phyloP scores from a whole-genome alignment of 2,329 filamentous ascomycete genomes.

The Scedosporium minutisporum region DNA sequence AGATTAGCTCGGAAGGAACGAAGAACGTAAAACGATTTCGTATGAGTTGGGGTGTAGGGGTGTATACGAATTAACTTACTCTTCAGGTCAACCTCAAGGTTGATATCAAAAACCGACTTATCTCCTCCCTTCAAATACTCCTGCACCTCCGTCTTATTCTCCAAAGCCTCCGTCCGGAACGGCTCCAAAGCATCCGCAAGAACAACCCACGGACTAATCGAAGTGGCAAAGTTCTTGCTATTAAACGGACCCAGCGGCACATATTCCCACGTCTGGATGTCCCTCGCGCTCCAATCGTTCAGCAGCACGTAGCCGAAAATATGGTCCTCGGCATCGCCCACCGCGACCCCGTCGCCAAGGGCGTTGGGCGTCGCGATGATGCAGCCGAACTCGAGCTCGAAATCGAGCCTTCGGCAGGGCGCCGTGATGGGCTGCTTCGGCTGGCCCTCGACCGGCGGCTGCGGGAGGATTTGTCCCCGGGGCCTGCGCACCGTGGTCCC shows the following conservation, averaged over 20 bases:
- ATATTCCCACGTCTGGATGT: slow-evolving; percentile 49
- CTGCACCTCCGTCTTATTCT: slow-evolving; percentile 4
- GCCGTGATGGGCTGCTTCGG: neutral
- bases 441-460: neutral
- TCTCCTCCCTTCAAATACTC: slow-evolving; percentile 1
- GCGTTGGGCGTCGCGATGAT: slow-evolving; percentile 54
- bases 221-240: slow-evolving; percentile 45
- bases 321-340: slow-evolving; percentile 42
- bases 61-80: neutral
- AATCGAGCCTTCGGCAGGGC: slow-evolving; percentile 39
- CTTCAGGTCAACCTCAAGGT: slow-evolving; percentile 1
- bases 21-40: neutral
- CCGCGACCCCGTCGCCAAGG: neutral
- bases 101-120: slow-evolving; percentile 7
- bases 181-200: slow-evolving; percentile 39
- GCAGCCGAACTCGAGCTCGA: slow-evolving; percentile 62
- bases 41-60: neutral
- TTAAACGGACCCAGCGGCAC: slow-evolving; percentile 48
- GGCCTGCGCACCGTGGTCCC: slow-evolving; percentile 58
- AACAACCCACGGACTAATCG: slow-evolving; percentile 48
- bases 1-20: neutral
- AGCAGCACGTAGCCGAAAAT: slow-evolving; percentile 58
- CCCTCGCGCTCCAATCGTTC: slow-evolving; percentile 51
- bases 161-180: slow-evolving; percentile 7
- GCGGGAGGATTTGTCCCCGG: slow-evolving; percentile 48